Evolutionary conservation across 352 stramenopile species (phyloP).

Genomic region (Pythium graminicola): DNA sequence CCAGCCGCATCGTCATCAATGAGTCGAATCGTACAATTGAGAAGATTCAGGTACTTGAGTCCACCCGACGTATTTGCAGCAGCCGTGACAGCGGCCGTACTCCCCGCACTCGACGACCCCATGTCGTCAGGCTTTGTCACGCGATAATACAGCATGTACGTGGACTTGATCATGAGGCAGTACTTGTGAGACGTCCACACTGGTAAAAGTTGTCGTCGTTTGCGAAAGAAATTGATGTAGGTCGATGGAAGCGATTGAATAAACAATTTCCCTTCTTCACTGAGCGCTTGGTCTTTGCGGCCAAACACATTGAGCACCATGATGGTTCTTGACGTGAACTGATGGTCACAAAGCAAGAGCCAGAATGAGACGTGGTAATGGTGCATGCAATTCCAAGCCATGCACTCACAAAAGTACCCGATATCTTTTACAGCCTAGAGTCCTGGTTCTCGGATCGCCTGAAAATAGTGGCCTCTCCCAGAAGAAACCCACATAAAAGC

Average conservation of each 20-base stretch:
- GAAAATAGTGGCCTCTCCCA: conserved; percentile 15
- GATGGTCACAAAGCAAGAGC: conserved; percentile 15
- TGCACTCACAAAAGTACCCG: too few species aligned
- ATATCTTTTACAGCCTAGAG: conserved; percentile 18
- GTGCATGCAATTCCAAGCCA: too few species aligned
- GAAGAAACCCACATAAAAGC: background rate
- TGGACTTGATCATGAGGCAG: conserved; percentile 85
- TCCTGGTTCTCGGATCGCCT: conserved; percentile 21
- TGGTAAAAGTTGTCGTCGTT: conserved; percentile 68
- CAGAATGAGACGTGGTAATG: conserved; percentile 9
- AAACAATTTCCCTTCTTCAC: conserved; percentile 77
- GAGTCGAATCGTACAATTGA: conserved; percentile 67
- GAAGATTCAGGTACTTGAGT: conserved; percentile 76
- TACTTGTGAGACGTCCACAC: conserved; percentile 85
- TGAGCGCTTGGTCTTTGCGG: conserved; percentile 60
- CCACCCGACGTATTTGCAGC: conserved; percentile 3
- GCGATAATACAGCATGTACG: conserved; percentile 79
- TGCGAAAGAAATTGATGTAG: conserved; percentile 83
- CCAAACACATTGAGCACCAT: conserved; percentile 82
- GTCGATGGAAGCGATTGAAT: conserved; percentile 76
- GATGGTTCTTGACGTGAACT: background rate
- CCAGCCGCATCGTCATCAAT: conserved; percentile 67
- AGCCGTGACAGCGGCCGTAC: background rate
- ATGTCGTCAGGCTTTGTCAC: conserved; percentile 49
- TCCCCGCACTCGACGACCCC: background rate